phyloP scores from a whole-genome alignment of 176 grass and related monocot species.

The Aegilops speltoides region DNA sequence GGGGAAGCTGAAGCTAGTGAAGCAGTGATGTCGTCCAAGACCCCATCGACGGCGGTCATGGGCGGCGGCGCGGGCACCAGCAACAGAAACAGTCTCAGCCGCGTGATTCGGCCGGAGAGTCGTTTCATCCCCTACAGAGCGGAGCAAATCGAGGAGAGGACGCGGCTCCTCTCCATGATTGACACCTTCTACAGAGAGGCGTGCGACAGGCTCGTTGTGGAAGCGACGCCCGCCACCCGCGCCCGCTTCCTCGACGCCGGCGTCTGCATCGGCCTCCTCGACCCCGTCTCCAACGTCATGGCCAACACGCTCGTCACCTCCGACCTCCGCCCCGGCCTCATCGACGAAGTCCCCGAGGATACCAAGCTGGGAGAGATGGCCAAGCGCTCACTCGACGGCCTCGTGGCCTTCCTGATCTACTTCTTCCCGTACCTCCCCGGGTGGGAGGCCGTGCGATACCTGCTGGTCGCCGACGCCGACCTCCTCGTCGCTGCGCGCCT shows the following conservation, averaged over 20 bases:
- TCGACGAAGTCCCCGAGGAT: background rate
- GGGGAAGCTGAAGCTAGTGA: background rate
- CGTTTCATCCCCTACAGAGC: background rate
- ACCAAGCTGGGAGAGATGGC: background rate
- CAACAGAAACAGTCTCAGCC: background rate
- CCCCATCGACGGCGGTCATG: conserved; percentile 11
- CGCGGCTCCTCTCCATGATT: conserved; percentile 25
- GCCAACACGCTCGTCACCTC: conserved; percentile 18
- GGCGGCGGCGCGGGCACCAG: too few relatives aligned
- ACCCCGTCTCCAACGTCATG: conserved; percentile 33
- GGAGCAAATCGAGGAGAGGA: background rate
- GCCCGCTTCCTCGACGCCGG: conserved; percentile 22
- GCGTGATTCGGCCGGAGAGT: background rate
- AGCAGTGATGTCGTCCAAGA: background rate
- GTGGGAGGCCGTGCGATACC: conserved; percentile 30
- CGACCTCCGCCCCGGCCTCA: background rate
- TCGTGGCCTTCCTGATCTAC: conserved; percentile 24
- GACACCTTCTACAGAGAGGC: conserved; percentile 7
- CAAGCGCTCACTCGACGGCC: background rate
- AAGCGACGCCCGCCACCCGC: background rate
- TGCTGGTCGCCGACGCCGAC: conserved; percentile 24
- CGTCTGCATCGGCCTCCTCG: conserved; percentile 26
- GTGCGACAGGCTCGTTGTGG: background rate
- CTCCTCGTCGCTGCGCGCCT: conserved; percentile 1
- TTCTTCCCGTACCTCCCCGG: conserved; percentile 33